phyloP scores from a whole-genome alignment of 1,284 basidiomycete genomes.

The Nidula niveotomentosa region DNA sequence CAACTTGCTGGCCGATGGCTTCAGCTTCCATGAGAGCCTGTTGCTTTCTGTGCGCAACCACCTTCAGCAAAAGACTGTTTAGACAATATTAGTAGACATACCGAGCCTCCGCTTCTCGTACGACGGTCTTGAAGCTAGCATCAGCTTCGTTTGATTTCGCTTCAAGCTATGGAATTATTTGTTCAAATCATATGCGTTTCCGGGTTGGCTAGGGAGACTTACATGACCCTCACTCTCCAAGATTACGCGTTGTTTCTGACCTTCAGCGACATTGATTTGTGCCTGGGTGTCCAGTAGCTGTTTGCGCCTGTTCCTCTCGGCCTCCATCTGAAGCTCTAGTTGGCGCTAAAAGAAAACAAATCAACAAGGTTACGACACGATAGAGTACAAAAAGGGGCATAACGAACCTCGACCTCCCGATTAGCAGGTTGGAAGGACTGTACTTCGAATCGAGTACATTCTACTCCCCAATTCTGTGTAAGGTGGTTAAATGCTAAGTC shows the following conservation, averaged over 20 bases:
- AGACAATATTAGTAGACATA: constrained; percentile 7
- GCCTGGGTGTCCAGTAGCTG: constrained; percentile 57
- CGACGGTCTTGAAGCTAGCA: constrained; percentile 40
- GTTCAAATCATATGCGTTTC: neutral
- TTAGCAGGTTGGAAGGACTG: constrained; percentile 54
- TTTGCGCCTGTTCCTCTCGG: constrained; percentile 51
- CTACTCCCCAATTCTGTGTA: constrained; percentile 48
- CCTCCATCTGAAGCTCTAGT: constrained; percentile 57
- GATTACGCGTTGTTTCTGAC: constrained; percentile 51
- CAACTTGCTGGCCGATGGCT: constrained; percentile 46
- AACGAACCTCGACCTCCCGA: constrained; percentile 45
- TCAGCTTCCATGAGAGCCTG: constrained; percentile 47
- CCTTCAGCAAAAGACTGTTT: neutral
- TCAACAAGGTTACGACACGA: neutral
- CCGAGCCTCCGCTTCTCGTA: constrained; percentile 42
- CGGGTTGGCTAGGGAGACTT: constrained; percentile 4
- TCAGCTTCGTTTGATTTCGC: constrained; percentile 46
- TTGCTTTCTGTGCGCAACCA: constrained; percentile 27
- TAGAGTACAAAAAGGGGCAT: neutral
- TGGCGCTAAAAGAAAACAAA: constrained; percentile 32
- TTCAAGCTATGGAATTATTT: constrained; percentile 24
- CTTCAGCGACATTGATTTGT: constrained; percentile 54
- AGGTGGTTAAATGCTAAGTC: neutral
- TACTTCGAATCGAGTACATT: constrained; percentile 53
- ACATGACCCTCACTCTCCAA: constrained; percentile 49